Conservation (phyloP, 164 flowering plant species). For the Pachysandra terminalis region DNA sequence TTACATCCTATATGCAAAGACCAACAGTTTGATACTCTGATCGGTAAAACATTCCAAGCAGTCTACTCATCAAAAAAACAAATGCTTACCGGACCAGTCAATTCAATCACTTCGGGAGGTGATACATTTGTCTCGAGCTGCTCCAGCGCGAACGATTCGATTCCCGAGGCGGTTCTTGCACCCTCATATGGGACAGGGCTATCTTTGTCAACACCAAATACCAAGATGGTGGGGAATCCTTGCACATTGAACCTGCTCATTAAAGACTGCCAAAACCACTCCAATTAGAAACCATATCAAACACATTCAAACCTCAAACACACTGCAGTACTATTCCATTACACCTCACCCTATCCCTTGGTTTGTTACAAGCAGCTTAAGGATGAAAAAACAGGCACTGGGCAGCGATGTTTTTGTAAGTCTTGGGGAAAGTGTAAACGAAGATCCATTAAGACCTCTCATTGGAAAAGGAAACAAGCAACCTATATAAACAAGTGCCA, state of each 20-base stretch:
- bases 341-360: no score
- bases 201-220: constrained; percentile 87
- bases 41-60: background rate
- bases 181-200: constrained; percentile 83
- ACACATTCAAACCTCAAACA: no score
- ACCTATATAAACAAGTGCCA: no score
- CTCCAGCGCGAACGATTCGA: constrained; percentile 86
- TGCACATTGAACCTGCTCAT: constrained; percentile 93
- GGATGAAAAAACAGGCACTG: no score
- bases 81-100: constrained; percentile 64
- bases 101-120: constrained; percentile 86
- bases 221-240: constrained; percentile 95
- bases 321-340: no score
- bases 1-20: constrained; percentile 52
- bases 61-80: background rate
- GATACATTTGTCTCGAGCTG: constrained; percentile 75
- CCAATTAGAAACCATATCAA: constrained; percentile 14
- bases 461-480: no score
- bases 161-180: constrained; percentile 79
- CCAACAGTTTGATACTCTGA: background rate
- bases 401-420: no score
- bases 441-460: no score
- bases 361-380: no score
- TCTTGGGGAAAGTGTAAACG: no score
- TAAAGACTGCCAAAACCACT: constrained; percentile 60